Evolutionary conservation across 352 stramenopile genomes (phyloP).

Genomic region (Elongisporangium prolatum): DNA sequence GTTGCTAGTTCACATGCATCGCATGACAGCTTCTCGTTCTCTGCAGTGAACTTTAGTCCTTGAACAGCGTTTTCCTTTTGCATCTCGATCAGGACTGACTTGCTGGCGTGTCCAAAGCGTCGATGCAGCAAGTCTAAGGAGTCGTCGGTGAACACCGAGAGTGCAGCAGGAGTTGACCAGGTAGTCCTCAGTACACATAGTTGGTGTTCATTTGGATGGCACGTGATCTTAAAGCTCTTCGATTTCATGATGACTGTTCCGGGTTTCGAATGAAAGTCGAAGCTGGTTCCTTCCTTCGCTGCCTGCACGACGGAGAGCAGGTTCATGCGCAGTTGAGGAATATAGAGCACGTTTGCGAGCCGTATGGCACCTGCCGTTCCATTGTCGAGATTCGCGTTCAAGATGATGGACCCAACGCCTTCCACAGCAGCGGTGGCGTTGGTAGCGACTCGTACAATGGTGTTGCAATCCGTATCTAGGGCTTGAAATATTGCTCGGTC

Average conservation of each 20-base stretch:
- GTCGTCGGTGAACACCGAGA: background rate
- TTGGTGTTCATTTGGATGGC: background rate
- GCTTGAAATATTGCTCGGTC: conserved; percentile 1
- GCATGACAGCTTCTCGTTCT: background rate
- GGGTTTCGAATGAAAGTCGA: background rate
- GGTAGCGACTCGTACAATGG: too few species aligned
- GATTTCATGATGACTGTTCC: background rate
- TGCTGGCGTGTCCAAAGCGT: background rate
- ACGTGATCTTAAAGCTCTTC: background rate
- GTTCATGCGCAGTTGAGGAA: conserved; percentile 1
- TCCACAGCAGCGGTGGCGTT: background rate
- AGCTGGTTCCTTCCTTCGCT: conserved; percentile 1
- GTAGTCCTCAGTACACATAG: background rate
- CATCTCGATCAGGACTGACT: background rate
- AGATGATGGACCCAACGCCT: background rate
- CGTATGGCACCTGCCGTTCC: background rate
- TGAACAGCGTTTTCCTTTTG: background rate
- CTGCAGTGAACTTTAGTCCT: background rate
- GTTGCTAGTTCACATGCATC: conserved; percentile 5
- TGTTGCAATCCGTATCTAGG: background rate
- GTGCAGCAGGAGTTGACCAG: too few species aligned
- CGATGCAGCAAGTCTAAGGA: background rate
- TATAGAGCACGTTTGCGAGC: background rate
- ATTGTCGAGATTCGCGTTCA: background rate
- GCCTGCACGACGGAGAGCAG: background rate